Percentiles rank a stretch among this genome's conserved stretches.
phyloP scores from a whole-genome alignment of 108 stramenopile genomes.

The Discostella pseudostelligera region DNA sequence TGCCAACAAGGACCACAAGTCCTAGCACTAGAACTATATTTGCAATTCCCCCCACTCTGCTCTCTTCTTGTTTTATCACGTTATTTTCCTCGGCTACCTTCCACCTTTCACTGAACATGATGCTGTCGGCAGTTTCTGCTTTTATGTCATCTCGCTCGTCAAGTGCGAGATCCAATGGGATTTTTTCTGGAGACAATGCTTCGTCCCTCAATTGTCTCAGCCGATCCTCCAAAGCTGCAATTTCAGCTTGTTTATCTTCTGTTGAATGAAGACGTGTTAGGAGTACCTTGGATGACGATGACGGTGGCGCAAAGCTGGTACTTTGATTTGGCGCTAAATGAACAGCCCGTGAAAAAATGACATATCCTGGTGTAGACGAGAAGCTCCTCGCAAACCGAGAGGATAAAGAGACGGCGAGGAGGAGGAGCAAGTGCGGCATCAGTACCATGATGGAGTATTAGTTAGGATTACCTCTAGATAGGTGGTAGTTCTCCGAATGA shows the following conservation, averaged over 20 bases:
- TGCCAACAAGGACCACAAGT: constrained; percentile 22
- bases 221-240: constrained; percentile 39
- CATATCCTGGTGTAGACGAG: background rate
- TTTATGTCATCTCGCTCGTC: constrained; percentile 15
- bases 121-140: constrained; percentile 37
- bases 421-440: background rate
- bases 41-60: constrained; percentile 9
- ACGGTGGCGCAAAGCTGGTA: background rate
- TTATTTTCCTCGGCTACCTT: constrained; percentile 19
- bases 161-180: background rate
- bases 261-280: constrained; percentile 29
- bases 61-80: background rate
- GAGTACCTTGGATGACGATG: background rate
- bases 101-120: constrained; percentile 48
- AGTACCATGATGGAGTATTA: no score
- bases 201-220: constrained; percentile 32
- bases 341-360: background rate
- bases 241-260: constrained; percentile 43
- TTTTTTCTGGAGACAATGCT: constrained; percentile 4
- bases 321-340: no score
- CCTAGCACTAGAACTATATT: constrained; percentile 25
- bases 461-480: no score
- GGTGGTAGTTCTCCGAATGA: no score
- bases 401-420: background rate
- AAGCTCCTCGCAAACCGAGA: background rate